A percentile compares a stretch with the other conserved stretches of the same genome.
phyloP scores from a whole-genome alignment of 441 rosid genomes.

The Corymbia calophylla region DNA sequence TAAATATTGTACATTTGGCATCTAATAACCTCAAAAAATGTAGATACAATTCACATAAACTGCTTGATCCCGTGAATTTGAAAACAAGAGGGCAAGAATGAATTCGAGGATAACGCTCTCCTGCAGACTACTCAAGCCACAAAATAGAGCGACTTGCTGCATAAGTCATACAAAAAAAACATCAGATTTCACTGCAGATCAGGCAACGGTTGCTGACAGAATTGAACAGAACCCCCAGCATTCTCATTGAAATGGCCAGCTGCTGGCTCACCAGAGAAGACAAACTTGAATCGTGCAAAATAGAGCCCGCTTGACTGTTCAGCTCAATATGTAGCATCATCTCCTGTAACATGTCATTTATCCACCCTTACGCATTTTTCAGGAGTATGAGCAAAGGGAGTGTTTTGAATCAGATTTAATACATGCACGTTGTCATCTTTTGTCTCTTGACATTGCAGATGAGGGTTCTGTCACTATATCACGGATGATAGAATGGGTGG shows the following conservation, averaged over 20 bases:
- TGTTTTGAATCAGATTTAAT: background rate
- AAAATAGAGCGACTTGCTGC: background rate
- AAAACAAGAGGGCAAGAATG: background rate
- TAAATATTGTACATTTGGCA: background rate
- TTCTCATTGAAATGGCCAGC: background rate
- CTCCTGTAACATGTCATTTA: background rate
- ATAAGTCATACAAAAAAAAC: background rate
- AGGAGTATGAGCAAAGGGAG: background rate
- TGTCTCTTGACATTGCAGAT: background rate
- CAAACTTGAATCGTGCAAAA: background rate
- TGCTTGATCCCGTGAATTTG: background rate
- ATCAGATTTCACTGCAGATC: background rate
- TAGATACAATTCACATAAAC: background rate
- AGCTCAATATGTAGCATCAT: background rate
- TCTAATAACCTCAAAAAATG: background rate
- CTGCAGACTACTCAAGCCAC: background rate
- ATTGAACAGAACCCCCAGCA: background rate
- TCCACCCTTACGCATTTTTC: background rate
- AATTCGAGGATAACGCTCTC: background rate
- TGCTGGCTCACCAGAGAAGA: background rate
- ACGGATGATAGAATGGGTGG: slow-evolving; percentile 49
- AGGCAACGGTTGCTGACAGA: background rate
- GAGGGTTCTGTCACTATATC: slow-evolving; percentile 37
- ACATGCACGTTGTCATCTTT: background rate
- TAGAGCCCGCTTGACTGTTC: background rate